Conservation (phyloP, 1,284 basidiomycete species). For the Waitea zeae region DNA sequence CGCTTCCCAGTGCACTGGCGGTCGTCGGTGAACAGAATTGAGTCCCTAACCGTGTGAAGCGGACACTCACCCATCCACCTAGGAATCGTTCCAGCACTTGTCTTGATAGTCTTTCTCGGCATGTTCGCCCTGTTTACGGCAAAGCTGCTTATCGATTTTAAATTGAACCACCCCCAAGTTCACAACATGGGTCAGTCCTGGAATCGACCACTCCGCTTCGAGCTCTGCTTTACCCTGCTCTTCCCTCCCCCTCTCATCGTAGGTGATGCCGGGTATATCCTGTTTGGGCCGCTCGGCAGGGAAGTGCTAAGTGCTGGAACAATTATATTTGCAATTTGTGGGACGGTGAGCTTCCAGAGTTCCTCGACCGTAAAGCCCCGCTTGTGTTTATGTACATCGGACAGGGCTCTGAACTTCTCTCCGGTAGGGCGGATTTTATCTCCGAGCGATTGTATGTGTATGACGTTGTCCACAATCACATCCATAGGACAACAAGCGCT, state of each 20-base stretch:
- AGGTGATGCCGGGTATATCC: conserved; percentile 35
- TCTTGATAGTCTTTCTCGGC: conserved; percentile 38
- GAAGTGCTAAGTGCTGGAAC: conserved; percentile 29
- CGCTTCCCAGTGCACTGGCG: conserved; percentile 33
- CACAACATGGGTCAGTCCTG: conserved; percentile 33
- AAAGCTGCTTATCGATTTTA: conserved; percentile 37
- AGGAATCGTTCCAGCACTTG: conserved; percentile 35
- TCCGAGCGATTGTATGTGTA: no score
- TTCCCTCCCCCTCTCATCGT: no score
- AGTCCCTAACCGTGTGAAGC: conserved; percentile 5
- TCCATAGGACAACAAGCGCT: conserved; percentile 33
- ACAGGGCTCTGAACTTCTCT: conserved; percentile 30
- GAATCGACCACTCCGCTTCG: no score
- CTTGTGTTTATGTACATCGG: no score
- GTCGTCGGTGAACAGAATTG: conserved; percentile 25
- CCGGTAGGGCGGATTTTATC: no score
- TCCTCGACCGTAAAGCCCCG: conserved; percentile 1
- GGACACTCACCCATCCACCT: neutral
- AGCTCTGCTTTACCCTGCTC: no score
- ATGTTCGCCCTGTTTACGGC: conserved; percentile 32
- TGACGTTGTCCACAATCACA: no score
- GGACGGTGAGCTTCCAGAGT: conserved; percentile 21
- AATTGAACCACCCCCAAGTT: conserved; percentile 33
- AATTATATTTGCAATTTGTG: conserved; percentile 31
- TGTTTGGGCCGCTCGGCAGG: conserved; percentile 30